Conservation (phyloP, 495 filamentous ascomycete species). For the Aspergillus homomorphus region DNA sequence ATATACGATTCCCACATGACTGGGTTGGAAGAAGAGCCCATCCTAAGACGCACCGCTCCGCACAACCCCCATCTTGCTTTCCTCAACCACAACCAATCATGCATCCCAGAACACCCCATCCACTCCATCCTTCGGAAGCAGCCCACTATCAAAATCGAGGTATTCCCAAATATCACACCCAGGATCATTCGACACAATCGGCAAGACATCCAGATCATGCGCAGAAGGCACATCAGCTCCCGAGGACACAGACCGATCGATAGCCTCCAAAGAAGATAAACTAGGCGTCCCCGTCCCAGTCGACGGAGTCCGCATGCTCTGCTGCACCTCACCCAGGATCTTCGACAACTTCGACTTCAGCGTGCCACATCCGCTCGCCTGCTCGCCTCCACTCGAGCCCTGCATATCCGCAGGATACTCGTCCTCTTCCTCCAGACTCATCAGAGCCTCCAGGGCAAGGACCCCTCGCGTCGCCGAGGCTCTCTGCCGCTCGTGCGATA, state of each 20-base stretch:
- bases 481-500: conserved; percentile 1
- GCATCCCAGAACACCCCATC: no score
- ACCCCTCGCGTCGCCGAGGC: conserved; percentile 14
- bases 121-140: neutral
- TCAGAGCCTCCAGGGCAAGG: conserved; percentile 21
- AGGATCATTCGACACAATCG: neutral
- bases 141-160: neutral
- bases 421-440: conserved; percentile 21
- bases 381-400: neutral
- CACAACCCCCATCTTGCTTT: no score
- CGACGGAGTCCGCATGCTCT: neutral
- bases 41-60: no score
- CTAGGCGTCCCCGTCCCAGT: no score
- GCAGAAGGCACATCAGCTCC: no score
- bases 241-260: neutral
- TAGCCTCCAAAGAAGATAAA: neutral
- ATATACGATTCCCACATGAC: no score
- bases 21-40: no score
- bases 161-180: neutral
- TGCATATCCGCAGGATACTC: neutral
- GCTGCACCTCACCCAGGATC: neutral
- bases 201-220: neutral
- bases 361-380: neutral
- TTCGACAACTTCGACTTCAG: neutral
- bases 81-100: no score